phyloP scores from a whole-genome alignment of 768 basidiomycete species.

The Rhodocollybia butyracea region DNA sequence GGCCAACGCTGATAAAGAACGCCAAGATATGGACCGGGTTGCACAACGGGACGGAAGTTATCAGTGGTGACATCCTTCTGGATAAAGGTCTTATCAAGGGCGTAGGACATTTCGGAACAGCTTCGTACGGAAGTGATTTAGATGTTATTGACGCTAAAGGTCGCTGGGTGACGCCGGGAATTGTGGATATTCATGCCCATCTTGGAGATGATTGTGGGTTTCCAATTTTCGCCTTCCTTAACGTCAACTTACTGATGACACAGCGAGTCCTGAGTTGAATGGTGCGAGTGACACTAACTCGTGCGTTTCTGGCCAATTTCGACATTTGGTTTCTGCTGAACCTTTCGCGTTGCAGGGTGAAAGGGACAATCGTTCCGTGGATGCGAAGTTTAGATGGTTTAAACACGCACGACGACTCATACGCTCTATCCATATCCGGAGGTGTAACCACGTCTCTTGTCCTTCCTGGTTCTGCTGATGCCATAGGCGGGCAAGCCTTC shows the following conservation, averaged over 20 bases:
- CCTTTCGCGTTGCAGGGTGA: constrained; percentile 8
- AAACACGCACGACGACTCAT: constrained; percentile 75
- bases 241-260: neutral
- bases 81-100: constrained; percentile 41
- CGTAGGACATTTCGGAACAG: constrained; percentile 28
- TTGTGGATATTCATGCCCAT: constrained; percentile 51
- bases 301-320: neutral
- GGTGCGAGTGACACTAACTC: constrained; percentile 56
- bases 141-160: constrained; percentile 44
- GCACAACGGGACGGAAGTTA: constrained; percentile 40
- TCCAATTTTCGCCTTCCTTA: neutral
- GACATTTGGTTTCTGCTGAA: too few relatives aligned
- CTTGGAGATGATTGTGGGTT: constrained; percentile 22
- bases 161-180: constrained; percentile 57
- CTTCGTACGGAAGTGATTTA: constrained; percentile 17
- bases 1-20: constrained; percentile 45
- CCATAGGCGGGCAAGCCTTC: constrained; percentile 75
- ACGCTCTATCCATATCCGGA: constrained; percentile 60
- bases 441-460: constrained; percentile 79
- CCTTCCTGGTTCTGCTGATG: constrained; percentile 69
- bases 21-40: constrained; percentile 61
- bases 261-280: constrained; percentile 25
- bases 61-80: constrained; percentile 45
- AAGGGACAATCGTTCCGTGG: constrained; percentile 46
- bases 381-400: constrained; percentile 69